Evolutionary conservation across 805 yeast species (phyloP), one percentile per base, ranked within the genome.

Genomic region (Teunomyces pallodes): DNA sequence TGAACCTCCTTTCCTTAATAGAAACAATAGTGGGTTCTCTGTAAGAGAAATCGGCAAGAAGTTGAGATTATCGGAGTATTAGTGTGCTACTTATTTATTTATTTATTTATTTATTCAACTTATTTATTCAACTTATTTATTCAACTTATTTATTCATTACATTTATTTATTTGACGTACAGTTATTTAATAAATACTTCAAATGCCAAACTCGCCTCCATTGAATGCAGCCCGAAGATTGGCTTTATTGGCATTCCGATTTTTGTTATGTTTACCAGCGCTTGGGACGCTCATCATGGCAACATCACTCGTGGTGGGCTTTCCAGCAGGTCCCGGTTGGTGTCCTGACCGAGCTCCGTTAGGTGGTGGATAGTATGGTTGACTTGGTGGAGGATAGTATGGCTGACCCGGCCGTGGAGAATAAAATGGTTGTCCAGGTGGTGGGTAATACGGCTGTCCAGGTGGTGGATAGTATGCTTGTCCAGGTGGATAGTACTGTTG

Each of bases 121-220:
- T 42, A 45, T 46, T 43, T 29, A 39, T 16, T n/a, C n/a, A n/a
- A n/a, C n/a, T 30, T 48, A 47, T 50, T 47, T 47, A 45, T 48
- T 45, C 30, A 26, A 36, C 13, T 43, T 33, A 41, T 29, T 40
- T 26, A 9, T 42, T 42, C 28, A n/a, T 28, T 26, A 29, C 36
- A 24, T 14, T 33, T 13, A 20, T 26, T 20, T 35, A 31, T 46
- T 40, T 32, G 33, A 32, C 33, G 16, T 38, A 17, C 4, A 16
- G 16, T 20, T 32, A 29, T 40, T 14, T 5, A 13, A 40, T 40
- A n/a, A 9, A 20, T n/a, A 16, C 24, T 13, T 43, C 66, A 85
- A 32, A 86, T 84, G 41, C 92, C 92, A 67, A 85, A 86, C 46
- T 76, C 76, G 28, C 86, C 87, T 48, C 79, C 81, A 57, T 80